phyloP scores from a whole-genome alignment of 2,329 filamentous ascomycete species.

The Hymenoscyphus albidus region DNA sequence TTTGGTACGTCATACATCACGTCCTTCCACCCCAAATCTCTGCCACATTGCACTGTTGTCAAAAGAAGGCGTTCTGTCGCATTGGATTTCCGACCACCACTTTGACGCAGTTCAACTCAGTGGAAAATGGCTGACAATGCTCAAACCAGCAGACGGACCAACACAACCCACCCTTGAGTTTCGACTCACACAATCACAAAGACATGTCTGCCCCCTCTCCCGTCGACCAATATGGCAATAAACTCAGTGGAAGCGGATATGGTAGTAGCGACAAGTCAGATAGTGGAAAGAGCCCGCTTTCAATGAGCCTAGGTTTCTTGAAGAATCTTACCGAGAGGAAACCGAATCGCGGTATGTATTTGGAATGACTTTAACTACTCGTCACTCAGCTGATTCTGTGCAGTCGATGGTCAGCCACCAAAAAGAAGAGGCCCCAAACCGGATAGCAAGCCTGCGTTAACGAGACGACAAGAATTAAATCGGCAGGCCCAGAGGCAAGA shows the following conservation, averaged over 20 bases:
- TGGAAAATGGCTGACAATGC: constrained; percentile 21
- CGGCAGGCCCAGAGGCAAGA: constrained; percentile 87
- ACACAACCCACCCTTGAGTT: constrained; percentile 10
- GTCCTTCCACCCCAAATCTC: constrained; percentile 5
- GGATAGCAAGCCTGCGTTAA: constrained; percentile 91
- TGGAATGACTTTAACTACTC: constrained; percentile 1
- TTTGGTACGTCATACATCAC: constrained; percentile 22
- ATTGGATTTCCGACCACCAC: constrained; percentile 5
- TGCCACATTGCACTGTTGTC: neutral
- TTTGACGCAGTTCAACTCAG: constrained; percentile 4
- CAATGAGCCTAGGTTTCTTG: constrained; percentile 57
- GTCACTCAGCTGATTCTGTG: constrained; percentile 4
- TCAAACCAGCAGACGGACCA: constrained; percentile 9
- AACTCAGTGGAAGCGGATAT: constrained; percentile 30
- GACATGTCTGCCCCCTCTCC: constrained; percentile 31
- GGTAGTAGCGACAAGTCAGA: constrained; percentile 33
- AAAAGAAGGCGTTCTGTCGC: neutral
- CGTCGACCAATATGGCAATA: constrained; percentile 30
- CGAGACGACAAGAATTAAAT: constrained; percentile 88
- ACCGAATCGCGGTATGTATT: constrained; percentile 63
- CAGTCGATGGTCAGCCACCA: constrained; percentile 72
- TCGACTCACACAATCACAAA: constrained; percentile 8
- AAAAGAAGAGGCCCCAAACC: constrained; percentile 94
- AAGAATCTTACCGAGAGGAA: constrained; percentile 70
- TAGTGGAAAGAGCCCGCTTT: constrained; percentile 33